Base-by-base conservation (phyloP, 352 stramenopile species). In the Thalassiosira hispida region DNA sequence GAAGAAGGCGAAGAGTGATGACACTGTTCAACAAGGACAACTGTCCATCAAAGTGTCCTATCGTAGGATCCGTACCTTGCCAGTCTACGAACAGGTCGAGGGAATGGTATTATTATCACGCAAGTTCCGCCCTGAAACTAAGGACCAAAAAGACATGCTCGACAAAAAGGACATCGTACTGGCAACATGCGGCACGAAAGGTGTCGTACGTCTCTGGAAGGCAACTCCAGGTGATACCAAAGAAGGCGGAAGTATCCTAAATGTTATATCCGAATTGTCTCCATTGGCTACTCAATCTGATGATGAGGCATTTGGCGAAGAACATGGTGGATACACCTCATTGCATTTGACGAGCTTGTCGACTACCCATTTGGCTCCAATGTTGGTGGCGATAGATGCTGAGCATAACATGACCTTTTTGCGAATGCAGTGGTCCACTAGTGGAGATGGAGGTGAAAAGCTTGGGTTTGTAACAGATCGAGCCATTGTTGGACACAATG, bases 51-150 rank as follows among this genome's bases (percentile, higher is more conserved):
- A 78, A 85, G 95, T 68, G 83, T 90, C 52, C 66, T 98, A 79
- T 87, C 46, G 70, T 49, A 64, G 89, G 18, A 86, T 95, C 46
- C 95, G 98, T 79, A 98, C 96, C 0, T 90, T 98, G 33, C 89
- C 98, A 8, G 92, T 98, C 2, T 97, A 98, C 72, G 96, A 98
- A 83, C 86, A 95, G 46, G 86, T 98, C n/a, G 96, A 98, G 85
- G 95, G 95, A n/a, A 87, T 98, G 57, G 79, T 95, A 20, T 86
- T 98, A n/a, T 52, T 98, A 12, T 90, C 95, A 0, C 75, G 82
- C 23, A 81, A 80, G 47, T 80, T 78, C 49, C 68, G 76, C 56
- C 67, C 71, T 20, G 59, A 82, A 44, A 73, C 46, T 8, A 73
- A 68, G 44, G 52, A 63, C 38, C 40, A 71, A 42, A 44, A 71